Evolutionary conservation across 352 stramenopile genomes (phyloP).

Genomic region (Lagenidium giganteum): DNA sequence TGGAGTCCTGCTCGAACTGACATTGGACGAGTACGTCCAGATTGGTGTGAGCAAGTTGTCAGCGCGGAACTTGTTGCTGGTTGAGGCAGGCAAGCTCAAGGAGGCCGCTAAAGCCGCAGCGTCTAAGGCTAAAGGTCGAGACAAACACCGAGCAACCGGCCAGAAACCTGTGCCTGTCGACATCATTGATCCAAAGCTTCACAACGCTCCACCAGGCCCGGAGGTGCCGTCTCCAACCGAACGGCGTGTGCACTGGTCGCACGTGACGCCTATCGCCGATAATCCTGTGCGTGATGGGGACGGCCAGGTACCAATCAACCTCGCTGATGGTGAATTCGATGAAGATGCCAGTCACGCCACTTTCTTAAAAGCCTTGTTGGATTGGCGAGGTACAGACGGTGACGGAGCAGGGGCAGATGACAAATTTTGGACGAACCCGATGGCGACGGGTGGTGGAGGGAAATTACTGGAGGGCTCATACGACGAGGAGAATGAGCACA

Average conservation of each 20-base stretch:
- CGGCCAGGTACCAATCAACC: constrained; percentile 49
- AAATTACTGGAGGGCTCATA: constrained; percentile 53
- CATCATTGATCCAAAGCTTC: constrained; percentile 61
- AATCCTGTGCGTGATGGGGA: constrained; percentile 8
- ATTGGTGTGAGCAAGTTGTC: constrained; percentile 57
- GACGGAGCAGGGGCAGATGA: constrained; percentile 17
- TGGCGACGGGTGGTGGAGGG: constrained; percentile 26
- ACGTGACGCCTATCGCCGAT: constrained; percentile 49
- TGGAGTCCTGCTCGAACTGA: constrained; percentile 32
- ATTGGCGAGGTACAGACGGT: constrained; percentile 55
- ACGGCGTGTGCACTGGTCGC: constrained; percentile 62
- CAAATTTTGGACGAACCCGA: constrained; percentile 63
- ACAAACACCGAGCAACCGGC: background rate
- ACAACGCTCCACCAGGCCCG: constrained; percentile 21
- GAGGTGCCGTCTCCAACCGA: constrained; percentile 20
- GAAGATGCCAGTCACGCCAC: constrained; percentile 68
- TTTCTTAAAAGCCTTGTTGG: constrained; percentile 75
- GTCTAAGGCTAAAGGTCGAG: constrained; percentile 2
- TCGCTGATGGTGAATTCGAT: constrained; percentile 71
- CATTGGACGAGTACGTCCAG: constrained; percentile 33
- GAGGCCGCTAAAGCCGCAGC: constrained; percentile 1
- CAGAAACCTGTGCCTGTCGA: constrained; percentile 11
- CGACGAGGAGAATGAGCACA: constrained; percentile 64
- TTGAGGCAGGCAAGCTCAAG: constrained; percentile 47
- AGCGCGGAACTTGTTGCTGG: constrained; percentile 48